Evolutionary conservation across 768 basidiomycete species (phyloP), one percentile per base, ranked within the genome.

Genomic region (Suillus luteus): DNA sequence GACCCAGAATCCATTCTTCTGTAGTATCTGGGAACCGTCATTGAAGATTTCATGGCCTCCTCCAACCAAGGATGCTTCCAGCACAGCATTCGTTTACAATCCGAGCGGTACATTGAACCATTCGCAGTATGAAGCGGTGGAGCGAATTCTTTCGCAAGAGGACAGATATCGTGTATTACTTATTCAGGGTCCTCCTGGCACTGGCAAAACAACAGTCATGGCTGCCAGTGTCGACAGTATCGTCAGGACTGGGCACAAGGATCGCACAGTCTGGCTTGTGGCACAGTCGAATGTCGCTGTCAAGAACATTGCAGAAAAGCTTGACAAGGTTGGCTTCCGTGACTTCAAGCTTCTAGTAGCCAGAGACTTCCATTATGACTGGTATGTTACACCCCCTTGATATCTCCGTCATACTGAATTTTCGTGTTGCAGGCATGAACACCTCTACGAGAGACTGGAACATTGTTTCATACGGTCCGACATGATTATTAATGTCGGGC

Each of bases 261-360:
- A 65, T 5, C 68, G 52, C 19, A 59, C 67, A 10, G 67, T 80
- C 7, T 83, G 80, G 77, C 65, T 83, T 33, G 70, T 78, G 27
- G 81, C 83, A 0, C 82, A 84, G 19, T 82, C 82, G 0, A 84
- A 83, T 44, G 80, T 83, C 38, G 83, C 80, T 0, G 82, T 83
- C 22, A 84, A 84, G 65, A 83, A 83, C 60, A 82, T 83, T 15
- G 82, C 82, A 0, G 80, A 82, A 64, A 83, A 79, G 57, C 71
- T 83, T 14, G 63, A 72, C 38, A 69, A 72, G 8, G 65, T 69
- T n/a, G 68, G 51, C 0, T 77, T 82, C 65, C 5, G 38, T 8
- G 63, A 71, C 9, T 83, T 82, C 65, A 79, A 64, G 59, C 58
- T 83, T 1, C 61, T 83, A 15, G 80, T 83, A 14, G 82, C 82